A percentile compares a stretch with the other conserved stretches of the same genome.
phyloP scores from a whole-genome alignment of 257 asterid genomes.

The Solanum okadae region DNA sequence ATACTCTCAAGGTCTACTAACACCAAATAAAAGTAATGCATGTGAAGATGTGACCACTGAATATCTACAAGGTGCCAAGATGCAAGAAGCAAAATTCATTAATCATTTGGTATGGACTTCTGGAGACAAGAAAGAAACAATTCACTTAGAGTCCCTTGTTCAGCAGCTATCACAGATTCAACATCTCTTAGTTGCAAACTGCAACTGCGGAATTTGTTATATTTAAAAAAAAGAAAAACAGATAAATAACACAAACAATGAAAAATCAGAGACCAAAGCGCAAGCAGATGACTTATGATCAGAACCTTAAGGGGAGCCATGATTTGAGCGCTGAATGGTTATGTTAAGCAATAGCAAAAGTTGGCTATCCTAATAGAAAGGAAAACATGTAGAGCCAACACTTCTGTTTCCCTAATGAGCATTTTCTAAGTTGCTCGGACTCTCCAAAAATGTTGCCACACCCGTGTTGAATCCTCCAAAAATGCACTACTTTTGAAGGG shows the following conservation, averaged over 20 bases:
- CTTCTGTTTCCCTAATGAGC: background rate
- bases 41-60: background rate
- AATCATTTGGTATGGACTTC: background rate
- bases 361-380: background rate
- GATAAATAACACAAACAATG: background rate
- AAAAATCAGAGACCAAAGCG: background rate
- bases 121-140: background rate
- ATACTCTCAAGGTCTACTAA: background rate
- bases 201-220: background rate
- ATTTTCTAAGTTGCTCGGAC: background rate
- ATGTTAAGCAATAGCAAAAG: background rate
- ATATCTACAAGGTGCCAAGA: background rate
- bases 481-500: background rate
- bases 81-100: background rate
- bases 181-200: background rate
- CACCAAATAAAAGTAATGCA: background rate
- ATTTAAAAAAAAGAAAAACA: background rate
- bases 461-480: background rate
- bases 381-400: background rate
- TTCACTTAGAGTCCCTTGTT: background rate
- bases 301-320: background rate
- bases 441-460: background rate
- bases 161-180: background rate
- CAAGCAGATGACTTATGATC: background rate
- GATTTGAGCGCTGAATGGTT: background rate